Conservation (phyloP, 163 green algal genomes). For the Volvox carteri region DNA sequence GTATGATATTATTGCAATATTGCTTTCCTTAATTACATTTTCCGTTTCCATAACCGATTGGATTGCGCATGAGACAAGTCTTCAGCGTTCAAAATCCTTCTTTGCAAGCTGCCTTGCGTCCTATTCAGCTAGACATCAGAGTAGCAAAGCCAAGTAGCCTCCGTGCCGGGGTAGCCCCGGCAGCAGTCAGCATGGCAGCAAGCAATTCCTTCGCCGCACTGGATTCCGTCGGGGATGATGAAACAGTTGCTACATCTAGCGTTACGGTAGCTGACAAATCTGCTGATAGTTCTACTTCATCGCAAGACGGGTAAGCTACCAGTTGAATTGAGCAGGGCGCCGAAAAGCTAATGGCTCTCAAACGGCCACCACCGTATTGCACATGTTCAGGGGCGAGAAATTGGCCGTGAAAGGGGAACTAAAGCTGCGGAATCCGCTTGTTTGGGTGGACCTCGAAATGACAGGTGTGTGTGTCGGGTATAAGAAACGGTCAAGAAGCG, state of each 20-base stretch:
- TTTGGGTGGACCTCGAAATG: constrained; percentile 98
- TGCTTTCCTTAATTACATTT: not conserved
- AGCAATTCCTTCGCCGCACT: constrained; percentile 42
- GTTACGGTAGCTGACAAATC: not conserved
- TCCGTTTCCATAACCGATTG: not conserved
- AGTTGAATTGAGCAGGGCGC: not conserved
- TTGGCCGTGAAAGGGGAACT: not conserved
- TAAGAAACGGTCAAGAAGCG: too few species aligned
- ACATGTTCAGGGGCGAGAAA: too few species aligned
- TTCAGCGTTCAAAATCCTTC: not conserved
- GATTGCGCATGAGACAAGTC: not conserved
- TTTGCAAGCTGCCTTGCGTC: not conserved
- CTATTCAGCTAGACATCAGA: not conserved
- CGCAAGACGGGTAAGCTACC: constrained; percentile 13
- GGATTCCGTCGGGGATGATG: constrained; percentile 4
- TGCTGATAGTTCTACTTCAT: not conserved
- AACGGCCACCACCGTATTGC: not conserved
- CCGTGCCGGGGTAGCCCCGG: not conserved
- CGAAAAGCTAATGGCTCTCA: not conserved
- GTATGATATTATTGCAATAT: not conserved
- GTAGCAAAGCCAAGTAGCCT: not conserved
- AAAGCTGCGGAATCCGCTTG: constrained; percentile 73
- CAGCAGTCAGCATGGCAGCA: not conserved
- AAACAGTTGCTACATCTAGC: constrained; percentile 9
- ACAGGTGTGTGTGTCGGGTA: constrained; percentile 75